These are phyloP conservation scores for Fusarium sp. DNA, from an alignment of 2,329 filamentous ascomycete genomes.

Conservation along the genomic window DNA sequence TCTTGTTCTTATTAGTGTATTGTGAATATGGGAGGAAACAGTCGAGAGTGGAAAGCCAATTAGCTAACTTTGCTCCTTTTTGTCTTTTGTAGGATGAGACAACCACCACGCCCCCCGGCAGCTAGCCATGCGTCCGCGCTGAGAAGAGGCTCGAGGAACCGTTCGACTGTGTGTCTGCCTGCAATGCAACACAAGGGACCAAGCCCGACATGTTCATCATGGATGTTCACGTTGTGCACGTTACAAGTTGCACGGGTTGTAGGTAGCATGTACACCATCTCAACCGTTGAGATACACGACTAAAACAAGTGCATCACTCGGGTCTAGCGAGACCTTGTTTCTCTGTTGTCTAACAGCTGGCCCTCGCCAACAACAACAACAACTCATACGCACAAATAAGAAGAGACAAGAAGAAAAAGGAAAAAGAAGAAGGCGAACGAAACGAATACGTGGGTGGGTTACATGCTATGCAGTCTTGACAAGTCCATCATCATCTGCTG, in stretches of 20 bases:
- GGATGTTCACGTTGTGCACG: not conserved
- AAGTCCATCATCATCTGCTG: not conserved
- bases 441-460: slow-evolving; percentile 34
- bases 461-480: slow-evolving; percentile 10
- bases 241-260: not conserved
- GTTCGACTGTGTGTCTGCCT: slow-evolving; percentile 20
- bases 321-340: slow-evolving; percentile 7
- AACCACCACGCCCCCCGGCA: slow-evolving; percentile 16
- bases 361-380: slow-evolving; percentile 20
- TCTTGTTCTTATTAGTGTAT: not conserved
- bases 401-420: not conserved
- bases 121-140: slow-evolving; percentile 38
- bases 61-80: not conserved
- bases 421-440: not conserved
- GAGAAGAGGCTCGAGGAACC: slow-evolving; percentile 22
- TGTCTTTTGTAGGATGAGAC: slow-evolving; percentile 16
- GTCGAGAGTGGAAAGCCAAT: slow-evolving; percentile 28
- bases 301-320: not conserved
- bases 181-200: slow-evolving; percentile 39
- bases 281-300: not conserved
- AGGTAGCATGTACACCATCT: not conserved
- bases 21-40: not conserved
- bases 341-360: slow-evolving; percentile 14
- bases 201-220: not conserved
- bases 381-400: not conserved